phyloP scores from a whole-genome alignment of 192 early-diverging fungal genomes.

The Spinellus fusiger region DNA sequence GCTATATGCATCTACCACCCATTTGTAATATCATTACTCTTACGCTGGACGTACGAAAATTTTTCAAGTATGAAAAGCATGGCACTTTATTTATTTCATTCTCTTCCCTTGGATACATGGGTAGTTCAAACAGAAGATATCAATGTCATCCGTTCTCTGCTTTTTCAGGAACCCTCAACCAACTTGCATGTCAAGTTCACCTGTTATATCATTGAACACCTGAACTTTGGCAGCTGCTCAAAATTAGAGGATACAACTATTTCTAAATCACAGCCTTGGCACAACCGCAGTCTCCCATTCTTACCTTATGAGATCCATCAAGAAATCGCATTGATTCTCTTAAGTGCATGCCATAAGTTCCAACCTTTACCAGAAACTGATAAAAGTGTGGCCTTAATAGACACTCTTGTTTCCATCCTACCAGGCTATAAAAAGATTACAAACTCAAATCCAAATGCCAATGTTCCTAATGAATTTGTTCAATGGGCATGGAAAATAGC shows the following conservation, averaged over 20 bases:
- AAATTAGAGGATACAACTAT: constrained; percentile 1
- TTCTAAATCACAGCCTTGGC: constrained; percentile 16
- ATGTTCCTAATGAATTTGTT: constrained; percentile 19
- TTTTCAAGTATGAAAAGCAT: constrained; percentile 34
- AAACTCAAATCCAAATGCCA: background rate
- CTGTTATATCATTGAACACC: constrained; percentile 20
- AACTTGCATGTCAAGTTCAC: constrained; percentile 14
- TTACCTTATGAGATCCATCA: constrained; percentile 19
- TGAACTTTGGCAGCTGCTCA: constrained; percentile 17
- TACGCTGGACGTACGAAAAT: constrained; percentile 33
- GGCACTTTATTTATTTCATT: constrained; percentile 42
- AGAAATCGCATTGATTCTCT: constrained; percentile 30
- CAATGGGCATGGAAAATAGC: constrained; percentile 41
- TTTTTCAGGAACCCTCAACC: constrained; percentile 7
- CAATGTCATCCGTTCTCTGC: constrained; percentile 18
- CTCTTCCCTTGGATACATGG: constrained; percentile 38
- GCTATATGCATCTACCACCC: constrained; percentile 33
- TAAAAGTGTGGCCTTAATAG: background rate
- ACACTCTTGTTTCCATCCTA: background rate
- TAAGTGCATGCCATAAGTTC: constrained; percentile 24
- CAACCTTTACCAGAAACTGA: constrained; percentile 12
- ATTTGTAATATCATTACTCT: constrained; percentile 25
- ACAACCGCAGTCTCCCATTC: constrained; percentile 9
- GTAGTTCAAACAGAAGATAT: constrained; percentile 30
- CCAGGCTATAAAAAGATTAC: constrained; percentile 2